Percentiles rank a stretch among this genome's conserved stretches.
Conservation (phyloP, 805 yeast species). For the Nadsonia fulvescens region DNA sequence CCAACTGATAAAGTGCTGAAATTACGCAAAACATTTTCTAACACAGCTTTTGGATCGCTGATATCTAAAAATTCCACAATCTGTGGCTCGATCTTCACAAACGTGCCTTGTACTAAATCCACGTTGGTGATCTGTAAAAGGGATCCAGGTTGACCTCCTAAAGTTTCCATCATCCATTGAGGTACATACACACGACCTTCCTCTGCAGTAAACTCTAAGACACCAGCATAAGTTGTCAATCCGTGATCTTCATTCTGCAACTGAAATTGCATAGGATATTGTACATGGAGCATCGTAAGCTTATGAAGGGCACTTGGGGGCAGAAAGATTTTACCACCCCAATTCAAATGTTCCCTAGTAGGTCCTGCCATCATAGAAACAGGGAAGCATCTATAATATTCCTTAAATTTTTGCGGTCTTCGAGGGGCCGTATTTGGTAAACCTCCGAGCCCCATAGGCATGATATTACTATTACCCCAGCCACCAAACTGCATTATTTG, state of each 20-base stretch:
- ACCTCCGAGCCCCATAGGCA: slow-evolving; percentile 7
- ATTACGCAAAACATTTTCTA: slow-evolving; percentile 79
- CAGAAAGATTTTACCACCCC: slow-evolving; percentile 86
- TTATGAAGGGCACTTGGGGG: slow-evolving; percentile 88
- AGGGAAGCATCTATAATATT: slow-evolving; percentile 84
- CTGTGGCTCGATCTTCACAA: slow-evolving; percentile 91
- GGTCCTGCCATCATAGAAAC: slow-evolving; percentile 73
- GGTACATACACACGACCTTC: slow-evolving; percentile 93
- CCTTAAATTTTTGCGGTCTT: slow-evolving; percentile 47
- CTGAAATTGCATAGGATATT: slow-evolving; percentile 92
- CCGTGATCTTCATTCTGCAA: slow-evolving; percentile 47
- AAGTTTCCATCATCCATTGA: slow-evolving; percentile 85
- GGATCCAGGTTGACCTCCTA: slow-evolving; percentile 61
- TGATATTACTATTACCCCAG: too few species aligned
- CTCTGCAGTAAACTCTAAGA: slow-evolving; percentile 87
- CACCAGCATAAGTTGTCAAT: slow-evolving; percentile 72
- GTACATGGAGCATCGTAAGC: slow-evolving; percentile 70
- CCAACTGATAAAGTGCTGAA: slow-evolving; percentile 73
- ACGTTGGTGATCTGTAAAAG: slow-evolving; percentile 50
- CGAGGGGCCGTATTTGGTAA: slow-evolving; percentile 2
- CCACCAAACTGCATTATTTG: too few species aligned
- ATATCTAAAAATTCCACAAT: slow-evolving; percentile 84
- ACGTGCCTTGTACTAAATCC: slow-evolving; percentile 70
- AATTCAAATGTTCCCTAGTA: slow-evolving; percentile 53
- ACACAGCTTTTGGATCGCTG: slow-evolving; percentile 88